Evolutionary conservation across 495 filamentous ascomycete species (phyloP).

Genomic region (Aspergillus coremiiformis): DNA sequence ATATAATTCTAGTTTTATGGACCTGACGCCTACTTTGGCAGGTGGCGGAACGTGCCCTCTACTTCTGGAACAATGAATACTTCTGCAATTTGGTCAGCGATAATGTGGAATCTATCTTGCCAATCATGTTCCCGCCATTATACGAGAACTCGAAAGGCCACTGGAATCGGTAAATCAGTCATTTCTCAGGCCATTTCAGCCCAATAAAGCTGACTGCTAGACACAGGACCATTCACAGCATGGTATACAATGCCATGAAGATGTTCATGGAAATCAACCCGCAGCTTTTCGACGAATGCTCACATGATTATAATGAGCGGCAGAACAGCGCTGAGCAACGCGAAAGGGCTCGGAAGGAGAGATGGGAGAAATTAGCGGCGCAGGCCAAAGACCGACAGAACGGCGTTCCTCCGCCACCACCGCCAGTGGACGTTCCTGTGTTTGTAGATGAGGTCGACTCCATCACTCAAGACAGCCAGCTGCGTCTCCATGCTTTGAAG

Average conservation of each 20-base stretch:
- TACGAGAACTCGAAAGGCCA: conserved; percentile 99
- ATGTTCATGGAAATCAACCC: conserved; percentile 99
- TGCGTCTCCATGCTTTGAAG: conserved; percentile 74
- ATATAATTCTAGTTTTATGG: background rate
- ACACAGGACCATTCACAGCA: conserved; percentile 90
- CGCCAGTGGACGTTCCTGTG: conserved; percentile 44
- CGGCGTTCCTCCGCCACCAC: conserved; percentile 32
- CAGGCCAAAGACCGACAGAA: conserved; percentile 63
- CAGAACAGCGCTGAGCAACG: conserved; percentile 81
- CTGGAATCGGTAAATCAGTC: conserved; percentile 78
- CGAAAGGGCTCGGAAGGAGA: conserved; percentile 63
- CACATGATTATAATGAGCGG: conserved; percentile 94
- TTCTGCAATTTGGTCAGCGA: conserved; percentile 99
- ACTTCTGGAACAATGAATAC: conserved; percentile 99
- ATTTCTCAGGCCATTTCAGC: background rate
- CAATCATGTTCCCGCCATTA: conserved; percentile 98
- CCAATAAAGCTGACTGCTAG: conserved; percentile 8
- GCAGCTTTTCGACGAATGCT: conserved; percentile 96
- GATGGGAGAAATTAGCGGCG: conserved; percentile 81
- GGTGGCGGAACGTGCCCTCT: conserved; percentile 93
- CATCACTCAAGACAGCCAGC: conserved; percentile 72
- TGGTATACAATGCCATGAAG: conserved; percentile 99
- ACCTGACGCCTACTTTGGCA: conserved; percentile 16
- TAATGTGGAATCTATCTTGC: conserved; percentile 95
- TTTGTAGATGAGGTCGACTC: conserved; percentile 65